phyloP scores from a whole-genome alignment of 2,329 filamentous ascomycete genomes.

The Acrodontium crateriforme region DNA sequence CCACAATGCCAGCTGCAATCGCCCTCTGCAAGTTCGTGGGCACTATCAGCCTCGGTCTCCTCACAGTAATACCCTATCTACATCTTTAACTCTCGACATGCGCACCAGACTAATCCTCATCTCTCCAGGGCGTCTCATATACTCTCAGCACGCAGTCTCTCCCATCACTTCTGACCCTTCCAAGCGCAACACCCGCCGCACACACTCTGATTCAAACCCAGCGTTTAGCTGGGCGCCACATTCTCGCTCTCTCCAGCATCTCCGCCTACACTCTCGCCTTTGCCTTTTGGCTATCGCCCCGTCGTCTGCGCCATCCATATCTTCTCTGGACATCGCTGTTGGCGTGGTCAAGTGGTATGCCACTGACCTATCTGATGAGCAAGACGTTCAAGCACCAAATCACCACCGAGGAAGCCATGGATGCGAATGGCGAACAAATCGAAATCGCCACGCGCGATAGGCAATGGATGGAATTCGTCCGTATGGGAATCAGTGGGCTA shows the following conservation, averaged over 20 bases:
- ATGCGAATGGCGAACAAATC: slow-evolving; percentile 38
- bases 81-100: not conserved
- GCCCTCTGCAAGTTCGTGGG: slow-evolving; percentile 84
- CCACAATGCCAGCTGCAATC: slow-evolving; percentile 38
- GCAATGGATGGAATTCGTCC: slow-evolving; percentile 28
- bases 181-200: slow-evolving; percentile 57
- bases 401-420: slow-evolving; percentile 10
- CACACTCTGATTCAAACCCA: slow-evolving; percentile 47
- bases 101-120: slow-evolving; percentile 1
- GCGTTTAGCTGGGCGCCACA: slow-evolving; percentile 53
- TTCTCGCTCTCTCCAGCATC: slow-evolving; percentile 53
- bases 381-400: not conserved
- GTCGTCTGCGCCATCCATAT: slow-evolving; percentile 69
- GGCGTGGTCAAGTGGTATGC: slow-evolving; percentile 33
- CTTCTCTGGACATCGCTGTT: slow-evolving; percentile 72
- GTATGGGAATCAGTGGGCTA: slow-evolving; percentile 27
- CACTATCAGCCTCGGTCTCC: slow-evolving; percentile 71
- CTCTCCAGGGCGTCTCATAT: slow-evolving; percentile 71
- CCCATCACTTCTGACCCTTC: slow-evolving; percentile 67
- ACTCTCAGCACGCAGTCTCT: slow-evolving; percentile 65
- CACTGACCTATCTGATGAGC: slow-evolving; percentile 21
- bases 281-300: slow-evolving; percentile 64
- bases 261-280: slow-evolving; percentile 60
- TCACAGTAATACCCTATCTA: slow-evolving; percentile 28
- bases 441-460: slow-evolving; percentile 30